Percentiles rank a stretch among this genome's conserved stretches.
Evolutionary conservation across 192 early-diverging fungal species (phyloP).

Genomic region (Podila verticillata): DNA sequence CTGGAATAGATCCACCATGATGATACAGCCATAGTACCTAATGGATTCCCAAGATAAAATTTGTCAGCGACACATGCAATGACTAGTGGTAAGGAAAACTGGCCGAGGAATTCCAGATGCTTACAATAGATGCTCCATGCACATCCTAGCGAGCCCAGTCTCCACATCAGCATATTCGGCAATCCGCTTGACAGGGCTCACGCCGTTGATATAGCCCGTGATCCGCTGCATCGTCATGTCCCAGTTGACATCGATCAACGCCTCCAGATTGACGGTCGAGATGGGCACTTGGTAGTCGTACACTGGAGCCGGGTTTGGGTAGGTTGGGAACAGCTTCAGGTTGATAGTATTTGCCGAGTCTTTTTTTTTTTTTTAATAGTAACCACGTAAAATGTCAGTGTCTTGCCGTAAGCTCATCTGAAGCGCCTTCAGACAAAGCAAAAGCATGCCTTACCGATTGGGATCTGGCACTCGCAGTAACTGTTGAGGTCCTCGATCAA

Average conservation of each 20-base stretch:
- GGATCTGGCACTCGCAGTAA: conserved; percentile 88
- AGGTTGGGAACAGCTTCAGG: conserved; percentile 85
- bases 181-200: conserved; percentile 84
- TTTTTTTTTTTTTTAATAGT: too few species aligned
- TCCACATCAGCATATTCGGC: conserved; percentile 83
- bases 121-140: conserved; percentile 92
- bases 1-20: conserved; percentile 93
- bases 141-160: conserved; percentile 75
- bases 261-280: conserved; percentile 71
- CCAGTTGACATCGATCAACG: conserved; percentile 83
- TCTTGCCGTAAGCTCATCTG: too few species aligned
- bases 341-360: conserved; percentile 85
- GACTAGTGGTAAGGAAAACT: too few species aligned
- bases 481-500: conserved; percentile 86
- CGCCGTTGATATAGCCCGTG: conserved; percentile 84
- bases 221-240: conserved; percentile 90
- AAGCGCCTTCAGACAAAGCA: not conserved
- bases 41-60: too few species aligned
- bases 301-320: conserved; percentile 77
- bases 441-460: conserved; percentile 70
- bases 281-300: conserved; percentile 89
- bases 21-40: conserved; percentile 92
- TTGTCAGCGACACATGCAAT: too few species aligned
- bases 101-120: conserved; percentile 10
- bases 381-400: too few species aligned